Evolutionary conservation across 805 yeast genomes (phyloP), one percentile per base, ranked within the genome.

Genomic region (baker's yeast (Saccharomyces cerevisiae)): DNA sequence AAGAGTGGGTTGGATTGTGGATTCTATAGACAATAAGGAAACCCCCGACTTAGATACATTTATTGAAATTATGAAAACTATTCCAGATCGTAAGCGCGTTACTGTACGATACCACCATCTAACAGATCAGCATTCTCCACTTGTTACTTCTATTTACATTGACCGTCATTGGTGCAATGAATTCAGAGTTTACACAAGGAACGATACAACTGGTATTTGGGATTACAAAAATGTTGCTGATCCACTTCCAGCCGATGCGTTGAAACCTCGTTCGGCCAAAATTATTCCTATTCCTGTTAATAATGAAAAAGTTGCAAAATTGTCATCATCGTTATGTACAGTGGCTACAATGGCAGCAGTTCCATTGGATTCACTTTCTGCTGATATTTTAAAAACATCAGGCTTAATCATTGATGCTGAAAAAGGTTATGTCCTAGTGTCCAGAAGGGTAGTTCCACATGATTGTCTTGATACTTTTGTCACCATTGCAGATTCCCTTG

Each of bases 121-220:
- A 49, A 78, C 89, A 2, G 96, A 89, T 65, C 76, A 86, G 57
- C 96, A 90, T 68, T 79, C 89, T 2, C 86, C 86, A 41, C 74
- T 79, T 49, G 79, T 85, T 36, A 76, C 82, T n/a, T 79, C 85
- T 1, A 76, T 87, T 10, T 81, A 79, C 61, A 78, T 90, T 51
- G 96, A 89, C 64, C 82, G 96, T 59, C 96, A 89, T 70, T 90
- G 96, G 96, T 76, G 79, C 54, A 77, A 84, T 6, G 77, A 83
- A 48, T 85, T 89, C 68, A 78, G 85, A 60, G 61, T 85, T 49
- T 94, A 94, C 2, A 61, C 85, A 72, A 71, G 85, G 79, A 68
- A 82, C 59, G 83, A 81, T 59, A 60, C 55, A 24, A 75, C 83
- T 0, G 85, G 86, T 21, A 59, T 80, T 27, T 81, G 85, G 85